Evolutionary conservation across 352 stramenopile species (phyloP).

Genomic region (Globisporangium yorkense): DNA sequence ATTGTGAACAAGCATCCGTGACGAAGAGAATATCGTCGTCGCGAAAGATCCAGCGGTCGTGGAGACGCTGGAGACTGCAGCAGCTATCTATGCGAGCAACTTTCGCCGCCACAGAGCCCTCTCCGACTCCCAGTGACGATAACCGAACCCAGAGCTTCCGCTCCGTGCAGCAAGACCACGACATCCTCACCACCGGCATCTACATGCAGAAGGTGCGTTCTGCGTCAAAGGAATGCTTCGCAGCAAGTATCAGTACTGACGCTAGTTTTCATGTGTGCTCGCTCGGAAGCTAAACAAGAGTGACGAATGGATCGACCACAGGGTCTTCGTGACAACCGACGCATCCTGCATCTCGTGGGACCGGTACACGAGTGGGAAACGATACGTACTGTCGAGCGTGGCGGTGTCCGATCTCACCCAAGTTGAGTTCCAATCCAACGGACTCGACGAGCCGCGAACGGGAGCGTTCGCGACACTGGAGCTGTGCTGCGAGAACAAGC

Average conservation of each 20-base stretch:
- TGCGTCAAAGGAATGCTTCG: neutral
- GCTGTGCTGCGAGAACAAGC: conserved; percentile 8
- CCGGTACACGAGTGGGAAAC: conserved; percentile 3
- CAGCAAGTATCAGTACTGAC: neutral
- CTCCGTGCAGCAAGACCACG: neutral
- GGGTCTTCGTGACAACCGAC: conserved; percentile 5
- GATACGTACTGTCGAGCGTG: conserved; percentile 15
- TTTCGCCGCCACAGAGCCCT: neutral
- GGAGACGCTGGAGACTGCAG: conserved; percentile 9
- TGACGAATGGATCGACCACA: conserved; percentile 4
- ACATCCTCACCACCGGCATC: conserved; percentile 1
- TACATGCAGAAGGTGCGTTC: conserved; percentile 10
- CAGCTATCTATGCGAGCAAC: neutral
- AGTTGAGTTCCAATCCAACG: conserved; percentile 5
- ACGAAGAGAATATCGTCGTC: conserved; percentile 1
- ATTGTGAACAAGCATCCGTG: neutral
- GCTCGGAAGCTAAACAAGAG: conserved; percentile 4
- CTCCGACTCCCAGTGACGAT: neutral
- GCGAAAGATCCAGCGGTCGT: conserved; percentile 15
- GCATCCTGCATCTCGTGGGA: conserved; percentile 12
- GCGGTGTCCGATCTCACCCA: conserved; percentile 9
- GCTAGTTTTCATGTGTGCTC: neutral
- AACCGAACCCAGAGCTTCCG: neutral
- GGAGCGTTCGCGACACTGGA: conserved; percentile 8
- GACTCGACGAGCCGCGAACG: conserved; percentile 3